These are phyloP conservation scores for Rhizophora mangle DNA, from an alignment of 345 rosid genomes.

Conservation along the genomic window DNA sequence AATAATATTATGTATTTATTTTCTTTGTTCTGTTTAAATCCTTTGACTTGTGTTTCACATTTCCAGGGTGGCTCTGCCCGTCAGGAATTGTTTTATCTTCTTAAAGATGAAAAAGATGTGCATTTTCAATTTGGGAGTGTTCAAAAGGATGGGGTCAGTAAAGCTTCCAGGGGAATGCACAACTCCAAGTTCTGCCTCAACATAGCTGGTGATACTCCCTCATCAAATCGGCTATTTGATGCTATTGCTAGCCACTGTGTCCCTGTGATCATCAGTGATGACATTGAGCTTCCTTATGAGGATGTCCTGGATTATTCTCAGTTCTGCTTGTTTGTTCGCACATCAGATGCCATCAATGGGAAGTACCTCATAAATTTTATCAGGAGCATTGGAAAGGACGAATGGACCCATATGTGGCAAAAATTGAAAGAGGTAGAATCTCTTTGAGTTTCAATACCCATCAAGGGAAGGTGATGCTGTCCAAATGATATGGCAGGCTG, in stretches of 20 bases:
- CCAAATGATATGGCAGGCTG: constrained; percentile 90
- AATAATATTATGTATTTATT: neutral
- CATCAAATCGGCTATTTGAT: constrained; percentile 93
- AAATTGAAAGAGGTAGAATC: constrained; percentile 53
- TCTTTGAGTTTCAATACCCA: constrained; percentile 66
- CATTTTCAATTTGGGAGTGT: constrained; percentile 86
- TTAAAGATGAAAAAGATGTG: constrained; percentile 77
- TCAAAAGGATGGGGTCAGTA: constrained; percentile 53
- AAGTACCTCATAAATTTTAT: constrained; percentile 60
- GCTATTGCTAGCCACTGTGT: constrained; percentile 94
- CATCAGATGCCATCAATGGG: constrained; percentile 71
- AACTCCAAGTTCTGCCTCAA: constrained; percentile 88
- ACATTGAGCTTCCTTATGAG: constrained; percentile 90
- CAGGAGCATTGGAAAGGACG: constrained; percentile 61
- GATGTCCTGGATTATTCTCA: constrained; percentile 83
- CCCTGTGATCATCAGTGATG: constrained; percentile 87
- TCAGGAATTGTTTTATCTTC: constrained; percentile 70
- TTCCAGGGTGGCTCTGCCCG: constrained; percentile 80
- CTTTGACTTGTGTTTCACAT: neutral
- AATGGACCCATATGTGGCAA: constrained; percentile 73
- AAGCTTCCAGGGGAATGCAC: constrained; percentile 80
- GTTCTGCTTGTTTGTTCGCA: constrained; percentile 79
- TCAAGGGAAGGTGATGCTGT: constrained; percentile 63
- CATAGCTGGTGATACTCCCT: constrained; percentile 97
- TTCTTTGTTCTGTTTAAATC: neutral